Evolutionary conservation across 352 stramenopile species (phyloP).

Genomic region (Phytophthora melonis): DNA sequence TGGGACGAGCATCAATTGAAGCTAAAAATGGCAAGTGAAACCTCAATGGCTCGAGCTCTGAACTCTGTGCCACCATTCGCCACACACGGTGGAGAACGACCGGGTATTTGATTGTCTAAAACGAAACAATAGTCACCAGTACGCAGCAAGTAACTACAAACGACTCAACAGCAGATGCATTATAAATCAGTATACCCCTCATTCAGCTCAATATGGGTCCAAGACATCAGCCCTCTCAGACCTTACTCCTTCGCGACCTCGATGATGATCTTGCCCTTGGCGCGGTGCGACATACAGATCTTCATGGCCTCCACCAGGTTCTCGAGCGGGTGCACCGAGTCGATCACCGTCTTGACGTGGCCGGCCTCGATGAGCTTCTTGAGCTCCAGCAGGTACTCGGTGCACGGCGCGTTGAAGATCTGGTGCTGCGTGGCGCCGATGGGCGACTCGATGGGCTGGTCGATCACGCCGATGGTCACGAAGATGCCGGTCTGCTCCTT

Average conservation of each 20-base stretch:
- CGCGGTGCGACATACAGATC: slow-evolving; percentile 59
- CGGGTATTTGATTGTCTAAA: no score
- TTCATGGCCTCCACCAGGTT: slow-evolving; percentile 58
- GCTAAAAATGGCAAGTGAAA: no score
- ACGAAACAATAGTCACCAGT: no score
- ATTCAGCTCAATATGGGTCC: neutral
- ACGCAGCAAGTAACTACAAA: no score
- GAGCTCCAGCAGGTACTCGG: slow-evolving; percentile 29
- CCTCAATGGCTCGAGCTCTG: no score
- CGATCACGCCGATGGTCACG: slow-evolving; percentile 44
- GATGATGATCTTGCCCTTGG: slow-evolving; percentile 75
- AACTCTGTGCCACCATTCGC: no score
- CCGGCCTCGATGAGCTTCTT: slow-evolving; percentile 43
- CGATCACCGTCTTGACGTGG: slow-evolving; percentile 52
- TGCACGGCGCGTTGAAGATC: slow-evolving; percentile 28
- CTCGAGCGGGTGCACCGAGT: slow-evolving; percentile 64
- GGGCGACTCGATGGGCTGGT: slow-evolving; percentile 56
- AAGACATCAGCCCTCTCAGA: neutral
- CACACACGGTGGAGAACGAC: no score
- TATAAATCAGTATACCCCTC: neutral
- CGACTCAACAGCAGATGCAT: no score
- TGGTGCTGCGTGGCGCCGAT: slow-evolving; percentile 51
- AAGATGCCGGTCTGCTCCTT: slow-evolving; percentile 45
- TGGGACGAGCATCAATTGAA: no score
- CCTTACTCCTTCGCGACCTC: slow-evolving; percentile 47